Evolutionary conservation across 2,329 filamentous ascomycete genomes (phyloP), one percentile per base, ranked within the genome.

Genomic region (Exophiala xenobiotica): DNA sequence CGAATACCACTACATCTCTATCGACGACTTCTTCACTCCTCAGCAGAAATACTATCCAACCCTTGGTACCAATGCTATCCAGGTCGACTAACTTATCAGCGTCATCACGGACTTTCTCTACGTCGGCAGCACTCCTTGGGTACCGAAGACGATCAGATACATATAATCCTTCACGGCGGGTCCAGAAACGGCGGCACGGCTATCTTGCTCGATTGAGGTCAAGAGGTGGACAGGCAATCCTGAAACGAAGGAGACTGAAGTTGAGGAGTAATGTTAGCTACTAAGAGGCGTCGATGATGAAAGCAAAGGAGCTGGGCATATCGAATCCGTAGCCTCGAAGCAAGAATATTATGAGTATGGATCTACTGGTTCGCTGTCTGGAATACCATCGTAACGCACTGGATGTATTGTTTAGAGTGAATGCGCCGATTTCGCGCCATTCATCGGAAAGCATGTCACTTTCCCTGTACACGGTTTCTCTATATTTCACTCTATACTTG

Each of bases 151-250:
- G 52, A 43, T 52, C 35, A 12, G 68, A 77, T 51, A 85, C 82
- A 35, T 84, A 75, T 62, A 78, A 79, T 49, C 80, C 81, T 7
- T 81, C 77, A 44, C 78, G 83, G 56, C 64, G 76, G 38, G 78
- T 83, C 35, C 73, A 82, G 64, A 85, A 85, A 70, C 72, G 82
- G 56, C 73, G 81, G 61, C 78, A 82, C 68, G 81, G 81, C 2
- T 85, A 82, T 62, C 63, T 85, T 53, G 69, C 75, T 7, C 67
- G 82, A 60, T 57, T 81, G 54, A 71, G 71, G 62, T 74, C 73
- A 18, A 73, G 75, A 62, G 78, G 74, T 45, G 82, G 82, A 19
- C 68, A 77, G 62, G 74, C 74, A 65, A 70, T 77, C 42, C 58
- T 85, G 58, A 74, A 73, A 67, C 71, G 80, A 63, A 71, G 81